phyloP scores from a whole-genome alignment of 768 basidiomycete genomes.

The Suillus hirtellus region DNA sequence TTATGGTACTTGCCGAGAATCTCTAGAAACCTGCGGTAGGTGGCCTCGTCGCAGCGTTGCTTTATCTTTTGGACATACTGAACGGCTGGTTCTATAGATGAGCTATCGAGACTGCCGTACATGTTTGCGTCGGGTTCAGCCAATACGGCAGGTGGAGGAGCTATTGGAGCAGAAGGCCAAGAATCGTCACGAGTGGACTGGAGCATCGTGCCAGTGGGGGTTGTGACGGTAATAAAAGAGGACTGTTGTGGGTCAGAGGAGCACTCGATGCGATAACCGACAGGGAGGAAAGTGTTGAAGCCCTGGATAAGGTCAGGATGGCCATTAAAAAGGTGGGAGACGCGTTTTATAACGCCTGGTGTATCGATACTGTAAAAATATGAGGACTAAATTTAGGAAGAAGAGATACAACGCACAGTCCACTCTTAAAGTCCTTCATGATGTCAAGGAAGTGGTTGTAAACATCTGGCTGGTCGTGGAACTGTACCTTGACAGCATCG shows the following conservation, averaged over 20 bases:
- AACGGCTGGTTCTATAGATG: constrained; percentile 75
- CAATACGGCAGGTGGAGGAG: constrained; percentile 8
- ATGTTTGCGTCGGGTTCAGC: constrained; percentile 22
- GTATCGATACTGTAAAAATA: constrained; percentile 79
- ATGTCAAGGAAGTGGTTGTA: constrained; percentile 67
- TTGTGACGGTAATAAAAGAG: constrained; percentile 74
- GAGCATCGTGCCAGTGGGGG: constrained; percentile 65
- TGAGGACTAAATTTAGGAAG: neutral
- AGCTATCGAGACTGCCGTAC: constrained; percentile 38
- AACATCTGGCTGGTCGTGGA: constrained; percentile 58
- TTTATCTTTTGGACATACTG: constrained; percentile 98
- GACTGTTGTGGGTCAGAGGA: constrained; percentile 61
- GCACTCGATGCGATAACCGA: constrained; percentile 91
- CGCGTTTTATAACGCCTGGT: constrained; percentile 94
- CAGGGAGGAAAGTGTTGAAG: constrained; percentile 96
- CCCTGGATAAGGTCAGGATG: constrained; percentile 92
- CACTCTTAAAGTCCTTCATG: constrained; percentile 78
- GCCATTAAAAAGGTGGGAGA: constrained; percentile 89
- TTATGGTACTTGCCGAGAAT: constrained; percentile 68
- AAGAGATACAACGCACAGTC: constrained; percentile 40
- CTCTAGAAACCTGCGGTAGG: constrained; percentile 77
- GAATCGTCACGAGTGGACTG: constrained; percentile 52
- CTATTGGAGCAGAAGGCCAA: constrained; percentile 36
- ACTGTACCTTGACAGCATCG: constrained; percentile 64
- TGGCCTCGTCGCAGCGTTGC: constrained; percentile 87